phyloP scores from a whole-genome alignment of 1,284 basidiomycete species.

The Malassezia furfur region DNA sequence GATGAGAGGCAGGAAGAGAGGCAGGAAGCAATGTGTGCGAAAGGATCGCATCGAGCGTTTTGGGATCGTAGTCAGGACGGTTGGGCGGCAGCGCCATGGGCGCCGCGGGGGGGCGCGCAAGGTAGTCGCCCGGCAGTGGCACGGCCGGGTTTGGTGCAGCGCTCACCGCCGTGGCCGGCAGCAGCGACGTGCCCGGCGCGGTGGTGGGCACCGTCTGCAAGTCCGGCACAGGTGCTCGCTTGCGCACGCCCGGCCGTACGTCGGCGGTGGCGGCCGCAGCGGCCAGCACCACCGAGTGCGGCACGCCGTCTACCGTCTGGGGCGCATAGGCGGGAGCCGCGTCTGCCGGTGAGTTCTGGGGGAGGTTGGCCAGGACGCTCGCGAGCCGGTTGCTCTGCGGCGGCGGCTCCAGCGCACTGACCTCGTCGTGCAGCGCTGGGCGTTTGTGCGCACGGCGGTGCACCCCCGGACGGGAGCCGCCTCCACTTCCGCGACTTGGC shows the following conservation, averaged over 20 bases:
- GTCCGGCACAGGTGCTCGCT: background rate
- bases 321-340: background rate
- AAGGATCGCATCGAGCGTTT: constrained; percentile 1
- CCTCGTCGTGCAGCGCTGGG: constrained; percentile 18
- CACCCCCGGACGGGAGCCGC: constrained; percentile 30
- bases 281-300: background rate
- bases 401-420: constrained; percentile 34
- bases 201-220: background rate
- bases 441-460: constrained; percentile 30
- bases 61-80: background rate
- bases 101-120: background rate
- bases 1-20: background rate
- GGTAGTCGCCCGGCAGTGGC: background rate
- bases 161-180: background rate
- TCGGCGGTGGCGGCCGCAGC: constrained; percentile 1
- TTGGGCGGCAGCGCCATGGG: background rate
- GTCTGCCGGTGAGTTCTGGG: background rate
- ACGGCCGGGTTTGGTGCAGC: background rate
- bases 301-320: background rate
- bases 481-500: constrained; percentile 33
- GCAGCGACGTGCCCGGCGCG: background rate
- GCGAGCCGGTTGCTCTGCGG: background rate
- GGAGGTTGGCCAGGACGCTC: background rate
- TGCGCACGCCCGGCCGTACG: background rate
- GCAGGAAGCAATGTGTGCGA: background rate